These are phyloP conservation scores for Vitis labrusca DNA, from an alignment of 164 flowering plant genomes.

Conservation along the genomic window DNA sequence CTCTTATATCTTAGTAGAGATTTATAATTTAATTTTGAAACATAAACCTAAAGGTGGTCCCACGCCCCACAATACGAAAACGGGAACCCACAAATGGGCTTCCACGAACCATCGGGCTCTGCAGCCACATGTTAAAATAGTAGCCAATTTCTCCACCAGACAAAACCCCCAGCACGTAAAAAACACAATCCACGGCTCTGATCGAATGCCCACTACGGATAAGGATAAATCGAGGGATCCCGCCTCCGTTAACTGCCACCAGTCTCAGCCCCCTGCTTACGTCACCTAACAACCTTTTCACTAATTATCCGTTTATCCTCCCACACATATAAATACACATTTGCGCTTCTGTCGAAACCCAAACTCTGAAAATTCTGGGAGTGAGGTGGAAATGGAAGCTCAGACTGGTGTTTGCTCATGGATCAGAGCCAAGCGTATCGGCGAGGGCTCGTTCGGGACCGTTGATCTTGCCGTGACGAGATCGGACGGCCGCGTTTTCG, in stretches of 20 bases:
- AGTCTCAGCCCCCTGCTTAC: slow-evolving; percentile 9
- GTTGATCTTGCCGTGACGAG: slow-evolving; percentile 41
- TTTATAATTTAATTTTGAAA: no score
- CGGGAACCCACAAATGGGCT: background rate
- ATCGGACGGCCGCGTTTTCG: slow-evolving; percentile 44
- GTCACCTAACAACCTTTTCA: slow-evolving; percentile 13
- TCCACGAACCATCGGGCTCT: slow-evolving; percentile 1
- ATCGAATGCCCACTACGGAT: slow-evolving; percentile 19
- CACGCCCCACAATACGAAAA: background rate
- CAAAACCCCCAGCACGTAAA: slow-evolving; percentile 1
- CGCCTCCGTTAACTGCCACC: slow-evolving; percentile 3
- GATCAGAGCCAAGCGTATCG: slow-evolving; percentile 54
- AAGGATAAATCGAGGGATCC: slow-evolving; percentile 25
- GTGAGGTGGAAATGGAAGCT: background rate
- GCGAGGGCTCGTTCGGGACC: slow-evolving; percentile 62
- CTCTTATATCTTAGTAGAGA: no score
- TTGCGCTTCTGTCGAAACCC: no score
- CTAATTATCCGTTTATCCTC: slow-evolving; percentile 14
- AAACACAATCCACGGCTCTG: slow-evolving; percentile 1
- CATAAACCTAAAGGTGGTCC: background rate
- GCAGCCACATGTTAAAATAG: slow-evolving; percentile 12
- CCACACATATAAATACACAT: slow-evolving; percentile 3
- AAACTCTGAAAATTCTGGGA: background rate
- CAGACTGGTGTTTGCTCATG: slow-evolving; percentile 24
- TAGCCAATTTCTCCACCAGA: background rate